A percentile compares a stretch with the other conserved stretches of the same genome.
Evolutionary conservation across 495 filamentous ascomycete species (phyloP).

Genomic region (Neurospora sp.): DNA sequence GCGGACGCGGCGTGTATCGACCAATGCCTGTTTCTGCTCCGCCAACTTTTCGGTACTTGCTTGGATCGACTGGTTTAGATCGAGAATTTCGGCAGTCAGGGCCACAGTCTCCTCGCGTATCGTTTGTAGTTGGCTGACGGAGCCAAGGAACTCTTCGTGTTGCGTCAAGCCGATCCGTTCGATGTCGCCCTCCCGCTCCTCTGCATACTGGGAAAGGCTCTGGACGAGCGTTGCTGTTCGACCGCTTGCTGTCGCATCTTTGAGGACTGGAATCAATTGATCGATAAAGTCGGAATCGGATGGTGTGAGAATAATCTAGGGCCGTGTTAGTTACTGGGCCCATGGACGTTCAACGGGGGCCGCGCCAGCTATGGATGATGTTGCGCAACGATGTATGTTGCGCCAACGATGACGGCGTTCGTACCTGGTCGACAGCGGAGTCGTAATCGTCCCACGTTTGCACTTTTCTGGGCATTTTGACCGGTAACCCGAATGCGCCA

Average conservation of each 20-base stretch:
- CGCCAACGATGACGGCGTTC: not conserved
- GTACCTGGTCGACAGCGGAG: conserved; percentile 41
- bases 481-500: not conserved
- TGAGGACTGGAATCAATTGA: conserved; percentile 84
- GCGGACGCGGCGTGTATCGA: conserved; percentile 82
- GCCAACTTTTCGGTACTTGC: conserved; percentile 89
- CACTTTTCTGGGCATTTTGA: conserved; percentile 35
- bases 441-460: conserved; percentile 46
- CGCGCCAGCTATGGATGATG: not conserved
- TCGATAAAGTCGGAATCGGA: conserved; percentile 92
- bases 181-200: conserved; percentile 81
- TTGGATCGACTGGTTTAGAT: conserved; percentile 89
- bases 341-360: not conserved
- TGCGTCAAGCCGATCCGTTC: conserved; percentile 91
- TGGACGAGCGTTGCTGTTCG: conserved; percentile 65
- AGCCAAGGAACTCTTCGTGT: conserved; percentile 90
- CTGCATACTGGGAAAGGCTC: conserved; percentile 67
- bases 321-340: not conserved
- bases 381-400: not conserved
- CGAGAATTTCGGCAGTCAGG: conserved; percentile 82
- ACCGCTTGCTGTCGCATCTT: conserved; percentile 72
- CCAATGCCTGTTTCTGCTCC: conserved; percentile 86
- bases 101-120: conserved; percentile 81
- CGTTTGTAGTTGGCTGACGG: conserved; percentile 82
- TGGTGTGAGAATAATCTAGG: conserved; percentile 81